phyloP scores from a whole-genome alignment of 2,329 filamentous ascomycete genomes.

The Dactylonectria estremocensis region DNA sequence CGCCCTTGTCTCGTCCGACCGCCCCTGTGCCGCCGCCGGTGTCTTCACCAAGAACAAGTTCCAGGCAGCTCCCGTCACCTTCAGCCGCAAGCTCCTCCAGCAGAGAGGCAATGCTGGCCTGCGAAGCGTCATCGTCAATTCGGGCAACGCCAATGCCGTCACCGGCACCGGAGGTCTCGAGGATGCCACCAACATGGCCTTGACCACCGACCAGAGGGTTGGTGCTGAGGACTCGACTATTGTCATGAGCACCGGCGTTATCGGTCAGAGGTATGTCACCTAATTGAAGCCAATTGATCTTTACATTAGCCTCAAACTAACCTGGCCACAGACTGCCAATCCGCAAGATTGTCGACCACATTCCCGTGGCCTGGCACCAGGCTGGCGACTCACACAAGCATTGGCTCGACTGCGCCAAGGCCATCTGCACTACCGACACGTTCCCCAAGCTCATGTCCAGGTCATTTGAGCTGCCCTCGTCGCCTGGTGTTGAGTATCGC shows the following conservation, averaged over 20 bases:
- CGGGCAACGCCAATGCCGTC: slow-evolving; percentile 96
- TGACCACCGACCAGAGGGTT: slow-evolving; percentile 77
- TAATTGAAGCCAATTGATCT: slow-evolving; percentile 21
- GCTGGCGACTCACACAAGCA: slow-evolving; percentile 84
- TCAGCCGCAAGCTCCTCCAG: slow-evolving; percentile 81
- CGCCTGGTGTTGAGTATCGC: slow-evolving; percentile 81
- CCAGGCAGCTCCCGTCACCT: slow-evolving; percentile 93
- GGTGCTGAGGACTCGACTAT: slow-evolving; percentile 74
- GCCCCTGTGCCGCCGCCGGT: slow-evolving; percentile 87
- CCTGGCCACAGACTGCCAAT: slow-evolving; percentile 79
- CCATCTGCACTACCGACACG: slow-evolving; percentile 98
- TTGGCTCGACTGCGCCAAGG: slow-evolving; percentile 89
- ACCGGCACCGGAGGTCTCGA: slow-evolving; percentile 92
- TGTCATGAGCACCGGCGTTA: slow-evolving; percentile 99
- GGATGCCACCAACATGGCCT: slow-evolving; percentile 89
- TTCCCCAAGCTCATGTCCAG: slow-evolving; percentile 95
- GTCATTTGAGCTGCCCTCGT: slow-evolving; percentile 87
- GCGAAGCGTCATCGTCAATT: slow-evolving; percentile 90
- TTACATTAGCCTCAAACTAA: slow-evolving; percentile 28
- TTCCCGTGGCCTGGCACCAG: slow-evolving; percentile 81
- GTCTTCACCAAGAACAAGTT: slow-evolving; percentile 99
- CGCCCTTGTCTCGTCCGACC: slow-evolving; percentile 88
- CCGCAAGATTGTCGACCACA: slow-evolving; percentile 86
- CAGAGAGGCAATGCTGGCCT: slow-evolving; percentile 78
- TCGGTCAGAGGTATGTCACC: slow-evolving; percentile 82